These are phyloP conservation scores for Colletotrichum liaoningense DNA, from an alignment of 2,329 filamentous ascomycete genomes.

Conservation along the genomic window DNA sequence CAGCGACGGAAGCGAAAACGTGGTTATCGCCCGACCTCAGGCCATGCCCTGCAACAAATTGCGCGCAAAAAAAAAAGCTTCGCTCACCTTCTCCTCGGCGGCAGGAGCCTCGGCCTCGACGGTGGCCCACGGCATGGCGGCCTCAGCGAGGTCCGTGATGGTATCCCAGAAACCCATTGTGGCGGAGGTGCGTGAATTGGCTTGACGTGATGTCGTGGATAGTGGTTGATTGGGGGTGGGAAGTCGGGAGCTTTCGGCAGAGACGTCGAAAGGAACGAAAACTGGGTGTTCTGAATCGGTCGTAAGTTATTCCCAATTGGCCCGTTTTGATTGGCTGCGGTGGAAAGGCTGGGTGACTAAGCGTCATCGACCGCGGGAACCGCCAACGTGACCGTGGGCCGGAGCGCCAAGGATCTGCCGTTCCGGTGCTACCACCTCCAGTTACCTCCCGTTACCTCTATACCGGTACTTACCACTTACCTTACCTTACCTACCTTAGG, in stretches of 20 bases:
- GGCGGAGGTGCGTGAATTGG: slow-evolving; percentile 49
- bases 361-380: background rate
- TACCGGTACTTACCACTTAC: too few species aligned
- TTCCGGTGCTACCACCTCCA: background rate
- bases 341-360: slow-evolving; percentile 25
- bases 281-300: slow-evolving; percentile 46
- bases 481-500: too few species aligned
- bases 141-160: slow-evolving; percentile 73
- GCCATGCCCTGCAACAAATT: slow-evolving; percentile 20
- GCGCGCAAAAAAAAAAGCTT: slow-evolving; percentile 23
- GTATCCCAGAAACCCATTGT: slow-evolving; percentile 76
- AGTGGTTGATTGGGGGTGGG: slow-evolving; percentile 42
- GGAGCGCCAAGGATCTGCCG: background rate
- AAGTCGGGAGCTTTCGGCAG: slow-evolving; percentile 54
- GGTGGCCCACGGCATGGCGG: slow-evolving; percentile 72
- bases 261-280: slow-evolving; percentile 29
- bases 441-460: too few species aligned
- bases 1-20: background rate
- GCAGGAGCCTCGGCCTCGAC: slow-evolving; percentile 76
- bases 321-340: slow-evolving; percentile 57
- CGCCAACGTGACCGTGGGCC: background rate
- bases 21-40: background rate
- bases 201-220: slow-evolving; percentile 36
- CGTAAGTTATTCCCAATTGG: slow-evolving; percentile 63
- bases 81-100: slow-evolving; percentile 70